Evolutionary conservation across 2,329 filamentous ascomycete genomes (phyloP), one percentile per base, ranked within the genome.

Genomic region (Coniosporium tulheliwenetii): DNA sequence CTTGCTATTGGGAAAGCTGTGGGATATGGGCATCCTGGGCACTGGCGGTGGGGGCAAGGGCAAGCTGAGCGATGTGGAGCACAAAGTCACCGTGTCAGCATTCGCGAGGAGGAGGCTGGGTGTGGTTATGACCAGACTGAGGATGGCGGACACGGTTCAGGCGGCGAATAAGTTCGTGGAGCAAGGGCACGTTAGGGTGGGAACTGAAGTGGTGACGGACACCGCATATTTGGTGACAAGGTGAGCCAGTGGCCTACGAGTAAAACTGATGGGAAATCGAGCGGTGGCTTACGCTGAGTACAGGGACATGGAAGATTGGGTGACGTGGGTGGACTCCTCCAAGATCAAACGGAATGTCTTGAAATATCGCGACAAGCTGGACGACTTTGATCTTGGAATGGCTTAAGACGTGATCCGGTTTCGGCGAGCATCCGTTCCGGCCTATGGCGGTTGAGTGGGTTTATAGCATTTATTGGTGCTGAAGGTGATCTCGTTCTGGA

Each of bases 341-440:
- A 95, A 95, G 81, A 87, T 96, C 60, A 94, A 93, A 80, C 75
- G 82, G 57, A 91, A 86, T 57, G 93, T 95, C 48, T 79, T 94
- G 75, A 85, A 84, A 63, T 96, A 95, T 59, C 77, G 85, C 52
- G 86, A 95, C 62, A 85, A 93, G 68, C 63, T 95, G 63, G 89
- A 96, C 63, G 89, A 96, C 63, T 96, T 93, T 56, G 89, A 96
- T 65, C 65, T 95, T 26, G 19, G 19, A 26, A 26, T 26, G 19
- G 19, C 19, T 26, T 26, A 7, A 26, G 19, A 7, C 7, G 7
- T 7, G 19, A 26, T 26, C 7, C 7, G 19, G 19, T 26, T 26
- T 26, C 19, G 7, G 19, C 19, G 19, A 26, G 19, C 19, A 26
- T 26, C 19, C 19, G 19, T 26, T 26, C 19, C 19, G 19, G 19